Base-by-base conservation (phyloP, 2,329 filamentous ascomycete species). In the Verticillium isaacii region DNA sequence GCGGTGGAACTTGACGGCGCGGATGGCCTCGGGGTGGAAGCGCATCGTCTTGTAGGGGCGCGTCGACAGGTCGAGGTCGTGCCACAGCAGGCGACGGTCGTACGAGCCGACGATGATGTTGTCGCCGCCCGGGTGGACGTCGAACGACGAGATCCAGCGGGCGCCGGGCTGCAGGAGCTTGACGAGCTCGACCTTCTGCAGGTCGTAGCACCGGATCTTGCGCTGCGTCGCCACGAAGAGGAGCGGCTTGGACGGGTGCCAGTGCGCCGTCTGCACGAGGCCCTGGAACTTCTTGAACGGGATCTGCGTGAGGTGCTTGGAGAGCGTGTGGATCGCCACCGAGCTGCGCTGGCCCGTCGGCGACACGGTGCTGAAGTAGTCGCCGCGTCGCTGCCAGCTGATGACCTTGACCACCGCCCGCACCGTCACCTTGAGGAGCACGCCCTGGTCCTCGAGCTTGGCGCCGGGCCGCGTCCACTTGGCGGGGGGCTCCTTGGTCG, bases 181-280 rank as follows among this genome's bases (percentile, higher is more conserved):
- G 75, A 97, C 85, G 37, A 99, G 86, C 71, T 96, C 91, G 73
- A 97, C 93, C 69, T 89, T 89, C 66, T 94, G 90, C 56, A 99
- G 84, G 74, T 99, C 95, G 78, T 99, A 99, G 71, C 91, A 91
- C 61, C 95, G 90, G 71, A 99, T 93, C 62, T 90, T 90, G 69
- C 94, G 91, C 75, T 97, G 93, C 12, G 96, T 98, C 3, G 95
- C 95, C 61, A 99, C 92, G 72, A 98, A 98, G 79, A 99, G 93
- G 58, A 97, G 87, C 0, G 95, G 93, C 67, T 93, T 89, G 50
- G 89, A 91, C 2, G 95, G 95, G 75, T 99, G 96, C 84, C 99
- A 99, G 68, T 93, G 92, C 5, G 93, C 93, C 1, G 90, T 90
- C 76, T 98, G 94, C 1, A 93, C 84, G 61, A 91, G 82, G 57